Evolutionary conservation across 352 stramenopile species (phyloP).

Genomic region (Globisporangium radiosum): DNA sequence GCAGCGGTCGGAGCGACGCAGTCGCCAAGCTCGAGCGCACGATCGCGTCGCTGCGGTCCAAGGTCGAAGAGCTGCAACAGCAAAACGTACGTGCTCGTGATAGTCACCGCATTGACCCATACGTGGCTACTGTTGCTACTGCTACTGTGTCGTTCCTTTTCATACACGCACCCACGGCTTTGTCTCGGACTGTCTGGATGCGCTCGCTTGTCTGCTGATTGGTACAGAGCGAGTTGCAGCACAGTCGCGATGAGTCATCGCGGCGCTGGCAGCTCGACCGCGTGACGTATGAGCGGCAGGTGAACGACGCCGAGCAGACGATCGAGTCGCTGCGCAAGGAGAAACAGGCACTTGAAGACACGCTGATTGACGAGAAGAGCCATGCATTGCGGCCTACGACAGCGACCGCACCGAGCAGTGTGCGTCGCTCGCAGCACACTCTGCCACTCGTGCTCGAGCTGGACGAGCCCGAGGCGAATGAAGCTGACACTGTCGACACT

Average conservation of each 20-base stretch:
- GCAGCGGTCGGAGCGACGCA: constrained; percentile 11
- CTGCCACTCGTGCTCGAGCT: constrained; percentile 7
- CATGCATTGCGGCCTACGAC: constrained; percentile 2
- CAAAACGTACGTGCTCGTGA: constrained; percentile 51
- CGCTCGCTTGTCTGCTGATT: constrained; percentile 5
- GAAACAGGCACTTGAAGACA: constrained; percentile 55
- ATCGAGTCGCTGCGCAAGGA: constrained; percentile 49
- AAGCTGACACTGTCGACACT: neutral
- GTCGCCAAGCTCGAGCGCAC: constrained; percentile 54
- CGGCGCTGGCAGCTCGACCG: constrained; percentile 63
- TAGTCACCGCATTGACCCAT: neutral
- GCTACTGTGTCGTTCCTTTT: neutral
- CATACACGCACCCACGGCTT: neutral
- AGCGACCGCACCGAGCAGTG: neutral
- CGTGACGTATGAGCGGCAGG: constrained; percentile 58
- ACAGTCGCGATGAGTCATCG: constrained; percentile 51
- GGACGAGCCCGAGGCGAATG: constrained; percentile 1
- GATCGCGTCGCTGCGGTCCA: constrained; percentile 39
- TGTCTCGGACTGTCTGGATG: neutral
- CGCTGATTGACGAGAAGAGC: constrained; percentile 33
- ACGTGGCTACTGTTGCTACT: too few species aligned
- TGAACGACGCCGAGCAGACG: constrained; percentile 53
- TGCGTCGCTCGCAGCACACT: constrained; percentile 5
- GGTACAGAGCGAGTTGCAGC: constrained; percentile 44
- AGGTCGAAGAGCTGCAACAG: constrained; percentile 63